Conservation (phyloP, 805 yeast species). For the Candida quercuum region DNA sequence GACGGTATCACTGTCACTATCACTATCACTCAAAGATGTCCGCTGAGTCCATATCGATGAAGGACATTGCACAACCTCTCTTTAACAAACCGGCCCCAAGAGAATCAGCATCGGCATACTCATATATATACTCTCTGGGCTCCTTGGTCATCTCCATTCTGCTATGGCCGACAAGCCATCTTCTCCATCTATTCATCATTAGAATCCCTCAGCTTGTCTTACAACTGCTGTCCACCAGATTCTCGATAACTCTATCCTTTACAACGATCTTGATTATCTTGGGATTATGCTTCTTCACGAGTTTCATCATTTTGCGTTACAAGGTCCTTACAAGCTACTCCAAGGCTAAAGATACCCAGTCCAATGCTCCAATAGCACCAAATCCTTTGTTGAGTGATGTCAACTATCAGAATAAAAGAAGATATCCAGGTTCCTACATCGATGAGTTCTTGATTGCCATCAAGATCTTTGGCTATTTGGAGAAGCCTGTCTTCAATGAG, state of each 20-base stretch:
- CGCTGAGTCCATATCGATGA: too few species aligned
- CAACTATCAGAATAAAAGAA: slow-evolving; percentile 33
- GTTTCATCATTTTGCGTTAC: slow-evolving; percentile 43
- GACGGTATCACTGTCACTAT: too few species aligned
- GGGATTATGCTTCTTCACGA: slow-evolving; percentile 27
- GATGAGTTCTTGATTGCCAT: slow-evolving; percentile 90
- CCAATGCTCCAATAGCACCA: background rate
- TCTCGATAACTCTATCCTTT: slow-evolving; percentile 47
- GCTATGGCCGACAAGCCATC: slow-evolving; percentile 1
- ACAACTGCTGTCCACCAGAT: slow-evolving; percentile 35
- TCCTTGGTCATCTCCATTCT: background rate
- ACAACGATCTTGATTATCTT: slow-evolving; percentile 36
- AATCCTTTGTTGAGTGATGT: background rate
- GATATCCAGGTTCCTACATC: slow-evolving; percentile 58
- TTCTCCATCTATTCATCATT: slow-evolving; percentile 12
- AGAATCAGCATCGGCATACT: too few species aligned
- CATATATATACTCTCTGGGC: background rate
- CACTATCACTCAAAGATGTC: too few species aligned
- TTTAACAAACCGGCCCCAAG: too few species aligned
- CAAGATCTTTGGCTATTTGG: slow-evolving; percentile 90
- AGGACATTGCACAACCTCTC: too few species aligned
- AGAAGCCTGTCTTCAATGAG: slow-evolving; percentile 86
- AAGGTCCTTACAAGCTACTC: slow-evolving; percentile 61
- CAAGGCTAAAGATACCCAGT: slow-evolving; percentile 20
- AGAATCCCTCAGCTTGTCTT: slow-evolving; percentile 25